Conservation (phyloP, 148 eudicot genomes). For the Rhododendron simsii region DNA sequence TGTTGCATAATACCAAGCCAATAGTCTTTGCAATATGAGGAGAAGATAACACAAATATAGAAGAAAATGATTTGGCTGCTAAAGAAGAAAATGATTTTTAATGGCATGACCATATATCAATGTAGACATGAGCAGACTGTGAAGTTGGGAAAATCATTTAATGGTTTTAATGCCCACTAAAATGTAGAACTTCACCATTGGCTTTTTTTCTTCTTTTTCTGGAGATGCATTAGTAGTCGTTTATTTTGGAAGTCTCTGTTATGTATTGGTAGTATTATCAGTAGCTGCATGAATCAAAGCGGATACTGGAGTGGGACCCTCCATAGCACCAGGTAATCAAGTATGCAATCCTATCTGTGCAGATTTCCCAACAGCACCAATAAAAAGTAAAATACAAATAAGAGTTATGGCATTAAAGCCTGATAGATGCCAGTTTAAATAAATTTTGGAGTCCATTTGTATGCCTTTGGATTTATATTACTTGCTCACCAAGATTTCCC, state of each 20-base stretch:
- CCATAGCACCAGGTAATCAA: too few species aligned
- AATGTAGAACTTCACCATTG: not conserved
- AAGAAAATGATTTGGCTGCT: not conserved
- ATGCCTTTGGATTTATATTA: not conserved
- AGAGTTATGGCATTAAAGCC: not conserved
- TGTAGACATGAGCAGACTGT: not conserved
- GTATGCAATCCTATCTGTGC: not conserved
- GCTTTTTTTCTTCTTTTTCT: not conserved
- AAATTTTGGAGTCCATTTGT: not conserved
- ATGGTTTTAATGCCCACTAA: not conserved
- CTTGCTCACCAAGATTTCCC: not conserved
- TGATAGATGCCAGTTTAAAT: not conserved
- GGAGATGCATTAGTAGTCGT: not conserved
- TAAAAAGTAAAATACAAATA: not conserved
- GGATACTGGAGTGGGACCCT: too few species aligned
- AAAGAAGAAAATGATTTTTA: not conserved
- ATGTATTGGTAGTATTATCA: not conserved
- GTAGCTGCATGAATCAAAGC: too few species aligned
- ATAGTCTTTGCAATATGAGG: not conserved
- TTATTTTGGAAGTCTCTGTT: not conserved
- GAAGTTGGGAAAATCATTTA: not conserved
- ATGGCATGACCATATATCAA: not conserved
- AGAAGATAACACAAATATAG: not conserved
- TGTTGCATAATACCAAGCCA: not conserved
- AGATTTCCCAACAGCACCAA: not conserved